Evolutionary conservation across 163 green algal species (phyloP).

Genomic region (Prototheca cutis): DNA sequence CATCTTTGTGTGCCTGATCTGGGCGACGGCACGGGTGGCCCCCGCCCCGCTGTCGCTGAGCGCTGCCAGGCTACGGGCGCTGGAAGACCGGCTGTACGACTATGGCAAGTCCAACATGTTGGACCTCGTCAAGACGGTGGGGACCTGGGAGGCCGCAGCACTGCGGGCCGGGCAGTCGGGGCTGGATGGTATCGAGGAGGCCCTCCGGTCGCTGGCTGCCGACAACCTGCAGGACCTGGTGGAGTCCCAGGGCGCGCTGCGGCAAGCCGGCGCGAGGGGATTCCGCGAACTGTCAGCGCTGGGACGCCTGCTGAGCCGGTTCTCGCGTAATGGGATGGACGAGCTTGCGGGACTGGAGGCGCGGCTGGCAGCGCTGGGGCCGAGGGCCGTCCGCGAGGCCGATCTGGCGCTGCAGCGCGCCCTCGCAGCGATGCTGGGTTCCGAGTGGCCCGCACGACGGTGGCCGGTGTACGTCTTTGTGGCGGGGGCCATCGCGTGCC

Average conservation of each 20-base stretch:
- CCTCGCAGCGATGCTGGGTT: constrained; percentile 11
- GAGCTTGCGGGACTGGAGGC: constrained; percentile 5
- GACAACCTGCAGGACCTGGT: constrained; percentile 17
- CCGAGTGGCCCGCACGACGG: constrained; percentile 21
- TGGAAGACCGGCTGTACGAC: constrained; percentile 16
- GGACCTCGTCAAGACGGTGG: constrained; percentile 17
- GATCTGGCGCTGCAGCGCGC: constrained; percentile 15
- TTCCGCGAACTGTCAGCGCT: background rate
- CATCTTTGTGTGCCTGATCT: constrained; percentile 63
- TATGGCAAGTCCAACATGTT: constrained; percentile 22
- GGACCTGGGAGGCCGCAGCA: constrained; percentile 7
- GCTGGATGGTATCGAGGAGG: constrained; percentile 9
- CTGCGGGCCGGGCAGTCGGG: background rate
- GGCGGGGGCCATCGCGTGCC: constrained; percentile 69
- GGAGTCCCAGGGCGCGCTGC: constrained; percentile 10
- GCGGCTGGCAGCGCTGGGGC: background rate
- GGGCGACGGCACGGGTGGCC: constrained; percentile 27
- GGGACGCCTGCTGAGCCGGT: background rate
- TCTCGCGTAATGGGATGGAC: background rate
- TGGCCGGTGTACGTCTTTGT: constrained; percentile 61
- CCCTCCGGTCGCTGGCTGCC: background rate
- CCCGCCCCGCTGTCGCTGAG: constrained; percentile 24
- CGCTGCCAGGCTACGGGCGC: background rate
- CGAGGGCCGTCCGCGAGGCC: background rate
- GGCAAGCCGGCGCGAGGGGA: background rate